These are phyloP conservation scores for Boechera retrofracta DNA, from an alignment of 345 rosid genomes.

Conservation along the genomic window DNA sequence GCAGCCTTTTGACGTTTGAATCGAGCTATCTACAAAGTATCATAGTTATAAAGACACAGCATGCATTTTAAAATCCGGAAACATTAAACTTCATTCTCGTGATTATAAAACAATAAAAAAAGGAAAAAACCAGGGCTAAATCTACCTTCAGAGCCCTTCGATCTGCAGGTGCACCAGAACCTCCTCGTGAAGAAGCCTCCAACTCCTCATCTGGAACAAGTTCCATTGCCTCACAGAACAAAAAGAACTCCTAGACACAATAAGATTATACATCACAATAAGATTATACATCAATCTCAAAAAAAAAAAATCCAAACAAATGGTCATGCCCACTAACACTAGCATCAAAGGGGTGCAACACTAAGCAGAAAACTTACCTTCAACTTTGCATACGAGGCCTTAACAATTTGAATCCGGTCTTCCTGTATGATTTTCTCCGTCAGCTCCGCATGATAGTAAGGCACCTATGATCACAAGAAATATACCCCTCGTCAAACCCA, in stretches of 20 bases:
- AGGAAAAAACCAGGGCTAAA: background rate
- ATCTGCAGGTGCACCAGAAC: conserved; percentile 62
- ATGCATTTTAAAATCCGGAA: background rate
- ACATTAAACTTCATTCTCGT: background rate
- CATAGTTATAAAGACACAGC: conserved; percentile 22
- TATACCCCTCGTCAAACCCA: background rate
- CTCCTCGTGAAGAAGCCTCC: conserved; percentile 56
- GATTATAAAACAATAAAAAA: conserved; percentile 21
- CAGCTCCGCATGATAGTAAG: conserved; percentile 83
- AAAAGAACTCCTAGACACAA: conserved; percentile 69
- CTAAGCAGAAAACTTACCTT: conserved; percentile 55
- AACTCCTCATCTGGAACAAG: conserved; percentile 77
- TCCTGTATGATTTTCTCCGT: conserved; percentile 65
- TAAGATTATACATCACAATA: conserved; percentile 10
- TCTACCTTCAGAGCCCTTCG: conserved; percentile 85
- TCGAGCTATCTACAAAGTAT: conserved; percentile 68
- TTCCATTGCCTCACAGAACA: conserved; percentile 90
- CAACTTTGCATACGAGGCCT: conserved; percentile 64
- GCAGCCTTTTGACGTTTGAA: conserved; percentile 85
- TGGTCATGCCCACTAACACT: conserved; percentile 6
- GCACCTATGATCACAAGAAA: conserved; percentile 55
- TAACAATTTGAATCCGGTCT: conserved; percentile 68
- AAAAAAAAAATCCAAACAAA: background rate
- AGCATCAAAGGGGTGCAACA: conserved; percentile 10
- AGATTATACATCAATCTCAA: conserved; percentile 3